Evolutionary conservation across 179 eudicot species (phyloP), one percentile per base, ranked within the genome.

Genomic region (Silene vulgaris): DNA sequence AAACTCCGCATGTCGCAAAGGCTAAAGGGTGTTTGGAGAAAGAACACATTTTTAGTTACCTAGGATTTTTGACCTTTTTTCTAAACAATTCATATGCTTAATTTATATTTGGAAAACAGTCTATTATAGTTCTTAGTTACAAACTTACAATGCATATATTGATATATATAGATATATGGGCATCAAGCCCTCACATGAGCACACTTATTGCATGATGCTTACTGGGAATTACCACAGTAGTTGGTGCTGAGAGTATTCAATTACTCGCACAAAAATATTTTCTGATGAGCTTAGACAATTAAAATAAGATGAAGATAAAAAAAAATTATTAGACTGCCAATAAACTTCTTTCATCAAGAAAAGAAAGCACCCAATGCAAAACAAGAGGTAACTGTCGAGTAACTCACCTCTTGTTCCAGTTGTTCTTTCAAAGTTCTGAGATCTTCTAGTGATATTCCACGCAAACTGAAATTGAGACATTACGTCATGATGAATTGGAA

Each of bases 401-500:
- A 60, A 56, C 50, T 23, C 77, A 90, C 98, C 97, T 94, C 98
- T 86, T 89, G 85, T 76, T 88, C 89, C 65, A 94, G 96, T 79
- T 86, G 86, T 80, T 86, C 89, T 83, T 94, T 94, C 79, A 94
- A 80, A 80, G 40, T 73, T 82, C 76, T 87, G 56, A 94, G 92
- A 83, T 94, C 97, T 52, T 87, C 87, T 1, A 66, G 37, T 61
- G 81, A 80, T 61, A 92, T 88, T 74, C 97, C 98, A 82, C 85
- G 89, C 75, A 90, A 69, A 80, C 98, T 94, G 89, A 78, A 80
- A 23, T 8, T 13, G 65, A 17, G 74, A 66, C 66, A 65, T 73
- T 50, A 78, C 16, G 77, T 20, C 70, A 75, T 8, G 23, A 8
- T 61, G 3, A 32, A 45, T 35, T 35, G 61, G 40, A 75, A 70